Conservation (phyloP, 2,329 filamentous ascomycete genomes). For the Claviceps monticola region DNA sequence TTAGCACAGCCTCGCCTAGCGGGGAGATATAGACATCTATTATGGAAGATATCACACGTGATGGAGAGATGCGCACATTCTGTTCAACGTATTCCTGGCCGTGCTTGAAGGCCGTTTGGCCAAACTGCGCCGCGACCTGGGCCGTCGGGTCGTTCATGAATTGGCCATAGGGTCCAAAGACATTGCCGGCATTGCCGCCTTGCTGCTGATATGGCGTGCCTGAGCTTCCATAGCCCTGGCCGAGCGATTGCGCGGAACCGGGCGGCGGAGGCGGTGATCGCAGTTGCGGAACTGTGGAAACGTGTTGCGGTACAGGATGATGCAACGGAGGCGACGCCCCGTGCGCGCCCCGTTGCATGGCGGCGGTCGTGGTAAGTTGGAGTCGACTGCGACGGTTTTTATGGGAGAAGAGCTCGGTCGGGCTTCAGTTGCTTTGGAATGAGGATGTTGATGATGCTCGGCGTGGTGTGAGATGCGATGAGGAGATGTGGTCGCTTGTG, state of each 20-base stretch:
- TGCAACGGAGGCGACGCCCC: slow-evolving; percentile 86
- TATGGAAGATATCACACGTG: neutral
- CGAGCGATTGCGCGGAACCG: slow-evolving; percentile 52
- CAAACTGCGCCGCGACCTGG: slow-evolving; percentile 89
- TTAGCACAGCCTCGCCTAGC: slow-evolving; percentile 5
- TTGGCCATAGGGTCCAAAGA: slow-evolving; percentile 65
- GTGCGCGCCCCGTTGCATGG: slow-evolving; percentile 79
- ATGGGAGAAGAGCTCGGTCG: neutral
- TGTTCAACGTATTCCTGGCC: slow-evolving; percentile 92
- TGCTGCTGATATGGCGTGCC: slow-evolving; percentile 61
- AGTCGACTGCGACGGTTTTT: neutral
- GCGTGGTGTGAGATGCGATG: slow-evolving; percentile 11
- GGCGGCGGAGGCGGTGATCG: slow-evolving; percentile 81
- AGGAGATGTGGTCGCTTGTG: slow-evolving; percentile 25
- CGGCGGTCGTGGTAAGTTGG: neutral
- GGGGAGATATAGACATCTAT: neutral
- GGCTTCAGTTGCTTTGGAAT: neutral
- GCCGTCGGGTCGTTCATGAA: slow-evolving; percentile 95
- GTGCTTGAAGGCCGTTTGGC: slow-evolving; percentile 79
- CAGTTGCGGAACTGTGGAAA: slow-evolving; percentile 93
- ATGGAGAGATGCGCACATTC: slow-evolving; percentile 49
- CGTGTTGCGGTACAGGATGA: slow-evolving; percentile 94
- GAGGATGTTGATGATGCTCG: neutral
- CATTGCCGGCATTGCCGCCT: slow-evolving; percentile 35
- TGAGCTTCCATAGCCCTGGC: slow-evolving; percentile 41